phyloP scores from a whole-genome alignment of 768 basidiomycete species.

The Lyophyllum semitale region DNA sequence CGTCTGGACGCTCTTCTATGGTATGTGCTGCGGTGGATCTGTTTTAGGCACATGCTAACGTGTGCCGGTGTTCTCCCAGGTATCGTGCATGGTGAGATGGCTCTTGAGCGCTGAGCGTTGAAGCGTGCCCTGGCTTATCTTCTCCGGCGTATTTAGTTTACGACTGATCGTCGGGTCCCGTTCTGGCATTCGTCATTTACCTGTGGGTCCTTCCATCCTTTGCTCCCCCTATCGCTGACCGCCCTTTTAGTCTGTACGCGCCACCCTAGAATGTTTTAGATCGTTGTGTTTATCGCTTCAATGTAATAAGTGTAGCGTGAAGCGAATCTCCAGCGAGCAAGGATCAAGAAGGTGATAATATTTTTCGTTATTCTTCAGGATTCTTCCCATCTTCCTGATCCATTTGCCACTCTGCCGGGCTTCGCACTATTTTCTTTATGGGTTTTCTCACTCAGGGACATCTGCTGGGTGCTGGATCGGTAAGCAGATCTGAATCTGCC shows the following conservation, averaged over 20 bases:
- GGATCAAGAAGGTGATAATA: slow-evolving; percentile 10
- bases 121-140: slow-evolving; percentile 5
- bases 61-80: slow-evolving; percentile 26
- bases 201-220: slow-evolving; percentile 3
- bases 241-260: not conserved
- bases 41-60: not conserved
- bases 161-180: slow-evolving; percentile 18
- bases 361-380: not conserved
- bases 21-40: slow-evolving; percentile 41
- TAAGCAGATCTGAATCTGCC: slow-evolving; percentile 24
- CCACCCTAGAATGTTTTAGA: not conserved
- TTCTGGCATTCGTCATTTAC: not conserved
- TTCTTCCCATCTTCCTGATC: not conserved
- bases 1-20: slow-evolving; percentile 93
- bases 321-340: slow-evolving; percentile 11
- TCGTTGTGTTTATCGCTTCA: not conserved
- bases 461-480: slow-evolving; percentile 4
- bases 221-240: not conserved
- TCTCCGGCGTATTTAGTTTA: slow-evolving; percentile 21
- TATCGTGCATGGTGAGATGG: slow-evolving; percentile 49
- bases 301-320: not conserved
- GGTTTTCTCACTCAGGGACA: slow-evolving; percentile 13
- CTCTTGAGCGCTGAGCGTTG: not conserved
- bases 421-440: not conserved
- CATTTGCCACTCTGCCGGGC: not conserved